Evolutionary conservation across 257 asterid species (phyloP), one percentile per base, ranked within the genome.

Genomic region (Nicotiana noctiflora): DNA sequence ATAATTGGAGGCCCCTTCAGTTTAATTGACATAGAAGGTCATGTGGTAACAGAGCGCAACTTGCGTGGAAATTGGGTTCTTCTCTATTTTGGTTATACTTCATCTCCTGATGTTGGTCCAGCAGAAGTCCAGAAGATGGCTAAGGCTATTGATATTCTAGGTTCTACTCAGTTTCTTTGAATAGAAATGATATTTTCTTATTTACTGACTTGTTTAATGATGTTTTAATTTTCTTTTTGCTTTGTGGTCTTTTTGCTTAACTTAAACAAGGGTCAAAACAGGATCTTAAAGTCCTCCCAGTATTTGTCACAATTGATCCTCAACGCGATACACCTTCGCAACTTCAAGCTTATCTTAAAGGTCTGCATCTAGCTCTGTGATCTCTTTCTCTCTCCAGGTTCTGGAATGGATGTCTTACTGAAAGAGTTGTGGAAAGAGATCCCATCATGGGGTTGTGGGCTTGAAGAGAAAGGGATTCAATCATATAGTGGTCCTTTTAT

Each of bases 41-140:
- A 18, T 40, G 17, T 83, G 77, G 92, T 96, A 63, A 96, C 93
- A n/a, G 98, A 96, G 84, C 89, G 87, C 81, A 88, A 86, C 89
- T 91, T 94, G 85, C 83, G 87, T 77, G 98, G 98, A 61, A 91
- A 89, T 82, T 96, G 99, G 98, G 92, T 94, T 86, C 97, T 96
- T 79, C 79, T 96, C 66, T 92, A 92, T 85, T 96, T 96, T 31
- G 97, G 97, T 63, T 94, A 94, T 84, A 96, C 98, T 82, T 91
- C 98, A 55, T 96, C 99, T 82, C 99, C 99, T 52, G 99, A 96
- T 87, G 86, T 92, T 86, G 99, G 99, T 81, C 98, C 99, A 21
- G 91, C 96, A 37, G 99, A 94, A 88, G 91, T 92, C 87, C 93
- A 84, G 80, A 96, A 96, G 89, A 92, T 94, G 98, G 97, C 93